Evolutionary conservation across 331 rosid genomes (phyloP).

Genomic region (Spiraea crenata): DNA sequence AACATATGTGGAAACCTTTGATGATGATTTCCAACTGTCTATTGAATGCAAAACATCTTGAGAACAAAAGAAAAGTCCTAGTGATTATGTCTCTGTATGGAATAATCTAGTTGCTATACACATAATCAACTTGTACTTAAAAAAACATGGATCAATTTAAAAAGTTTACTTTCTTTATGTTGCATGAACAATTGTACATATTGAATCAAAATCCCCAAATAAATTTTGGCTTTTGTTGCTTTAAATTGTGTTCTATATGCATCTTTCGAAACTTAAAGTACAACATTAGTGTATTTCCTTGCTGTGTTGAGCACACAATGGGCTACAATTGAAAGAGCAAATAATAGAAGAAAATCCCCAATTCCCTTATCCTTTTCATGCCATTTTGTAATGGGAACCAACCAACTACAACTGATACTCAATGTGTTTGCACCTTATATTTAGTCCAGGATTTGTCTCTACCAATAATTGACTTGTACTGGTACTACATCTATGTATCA

Average conservation of each 20-base stretch:
- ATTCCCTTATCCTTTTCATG: neutral
- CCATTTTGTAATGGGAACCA: slow-evolving; percentile 8
- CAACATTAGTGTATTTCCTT: neutral
- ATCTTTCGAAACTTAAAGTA: neutral
- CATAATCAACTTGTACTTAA: too few species aligned
- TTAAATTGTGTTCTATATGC: neutral
- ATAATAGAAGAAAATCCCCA: neutral
- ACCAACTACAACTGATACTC: neutral
- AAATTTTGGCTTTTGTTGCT: neutral
- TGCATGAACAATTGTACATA: neutral
- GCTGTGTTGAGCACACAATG: slow-evolving; percentile 15
- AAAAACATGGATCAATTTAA: neutral
- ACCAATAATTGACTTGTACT: slow-evolving; percentile 4
- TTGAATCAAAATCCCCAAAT: slow-evolving; percentile 7
- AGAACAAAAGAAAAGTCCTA: too few species aligned
- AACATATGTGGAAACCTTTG: too few species aligned
- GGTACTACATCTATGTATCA: neutral
- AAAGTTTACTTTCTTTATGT: slow-evolving; percentile 7
- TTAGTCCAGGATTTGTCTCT: slow-evolving; percentile 10
- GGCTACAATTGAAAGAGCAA: slow-evolving; percentile 20
- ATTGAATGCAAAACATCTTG: too few species aligned
- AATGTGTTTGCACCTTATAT: neutral
- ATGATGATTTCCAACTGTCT: too few species aligned
- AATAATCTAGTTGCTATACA: too few species aligned
- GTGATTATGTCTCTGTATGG: too few species aligned